Evolutionary conservation across 345 rosid genomes (phyloP), one percentile per base, ranked within the genome.

Genomic region (Cardamine chenopodiifolia): DNA sequence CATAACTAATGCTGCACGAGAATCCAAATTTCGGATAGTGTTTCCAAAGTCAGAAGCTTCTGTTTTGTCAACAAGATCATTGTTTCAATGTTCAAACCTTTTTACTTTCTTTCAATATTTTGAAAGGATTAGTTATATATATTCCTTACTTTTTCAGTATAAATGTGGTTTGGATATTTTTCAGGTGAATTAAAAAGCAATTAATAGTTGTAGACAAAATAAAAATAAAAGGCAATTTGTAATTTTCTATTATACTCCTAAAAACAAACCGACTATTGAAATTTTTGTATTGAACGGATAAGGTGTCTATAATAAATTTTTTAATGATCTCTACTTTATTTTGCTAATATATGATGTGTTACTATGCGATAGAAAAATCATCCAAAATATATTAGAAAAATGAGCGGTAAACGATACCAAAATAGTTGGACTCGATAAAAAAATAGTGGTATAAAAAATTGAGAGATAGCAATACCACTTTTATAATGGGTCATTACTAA

Each of bases 41-140:
- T 48, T 71, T 60, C 29, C 28, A 26, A 50, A 62, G 13, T 28
- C 4, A 23, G 8, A 40, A 14, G 25, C 23, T 62, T 25, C 25
- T 52, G 0, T 50, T 35, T 8, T 50, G 50, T 28, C 56, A 73
- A 53, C 44, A 61, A 34, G 4, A 59, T 71, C 37, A n/a, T 71
- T 12, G 56, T 70, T 58, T 44, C 8, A 45, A 13, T 69, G 15
- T 70, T 45, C 54, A 69, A 40, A 29, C 20, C 20, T n/a, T 66
- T 9, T 47, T 29, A 18, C 48, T 48, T 31, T 14, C 29, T 14
- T 65, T 65, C 19, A 29, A 47, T 65, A 47, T n/a, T 28, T 29
- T 29, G 9, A 40, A 62, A 37, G 5, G 5, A 15, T 61, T 13
- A 39, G 0, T 55, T 6, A 29, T 31, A 5, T 15, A 40, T 40